These are phyloP conservation scores for Alternaria dauci DNA, from an alignment of 2,329 filamentous ascomycete genomes.

Conservation along the genomic window DNA sequence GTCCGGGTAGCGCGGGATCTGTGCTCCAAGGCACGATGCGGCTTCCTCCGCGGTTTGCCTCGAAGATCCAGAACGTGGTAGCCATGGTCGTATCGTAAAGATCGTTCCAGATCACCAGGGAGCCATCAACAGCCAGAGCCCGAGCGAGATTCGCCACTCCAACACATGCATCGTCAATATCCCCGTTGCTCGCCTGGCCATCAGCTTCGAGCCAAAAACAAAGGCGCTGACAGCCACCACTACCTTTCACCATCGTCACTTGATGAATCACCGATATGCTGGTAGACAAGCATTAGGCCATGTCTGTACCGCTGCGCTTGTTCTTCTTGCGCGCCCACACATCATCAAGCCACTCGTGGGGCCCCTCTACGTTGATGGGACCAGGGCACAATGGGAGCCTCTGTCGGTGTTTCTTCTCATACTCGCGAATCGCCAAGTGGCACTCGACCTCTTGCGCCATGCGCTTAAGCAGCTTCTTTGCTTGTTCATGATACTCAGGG, in stretches of 20 bases:
- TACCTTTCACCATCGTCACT: background rate
- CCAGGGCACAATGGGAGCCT: constrained; percentile 36
- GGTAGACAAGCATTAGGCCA: background rate
- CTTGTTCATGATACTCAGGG: constrained; percentile 11
- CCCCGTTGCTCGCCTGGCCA: background rate
- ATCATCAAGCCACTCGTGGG: constrained; percentile 36
- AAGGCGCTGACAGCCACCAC: background rate
- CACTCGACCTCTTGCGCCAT: constrained; percentile 31
- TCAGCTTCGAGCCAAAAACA: constrained; percentile 9
- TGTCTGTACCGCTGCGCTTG: constrained; percentile 31
- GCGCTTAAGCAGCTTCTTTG: constrained; percentile 24
- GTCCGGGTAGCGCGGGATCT: background rate
- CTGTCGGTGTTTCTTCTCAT: constrained; percentile 34
- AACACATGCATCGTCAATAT: background rate
- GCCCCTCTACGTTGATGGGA: constrained; percentile 29
- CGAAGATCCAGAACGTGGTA: constrained; percentile 3
- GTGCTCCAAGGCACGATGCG: background rate
- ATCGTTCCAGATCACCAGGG: constrained; percentile 7
- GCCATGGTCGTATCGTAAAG: constrained; percentile 1
- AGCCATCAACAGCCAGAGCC: background rate
- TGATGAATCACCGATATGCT: constrained; percentile 1
- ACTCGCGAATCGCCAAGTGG: constrained; percentile 31
- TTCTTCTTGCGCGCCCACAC: constrained; percentile 30
- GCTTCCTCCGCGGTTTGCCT: background rate
- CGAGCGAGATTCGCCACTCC: constrained; percentile 6